These are phyloP conservation scores for Diplodia mutila DNA, from an alignment of 2,329 filamentous ascomycete genomes.

Conservation along the genomic window DNA sequence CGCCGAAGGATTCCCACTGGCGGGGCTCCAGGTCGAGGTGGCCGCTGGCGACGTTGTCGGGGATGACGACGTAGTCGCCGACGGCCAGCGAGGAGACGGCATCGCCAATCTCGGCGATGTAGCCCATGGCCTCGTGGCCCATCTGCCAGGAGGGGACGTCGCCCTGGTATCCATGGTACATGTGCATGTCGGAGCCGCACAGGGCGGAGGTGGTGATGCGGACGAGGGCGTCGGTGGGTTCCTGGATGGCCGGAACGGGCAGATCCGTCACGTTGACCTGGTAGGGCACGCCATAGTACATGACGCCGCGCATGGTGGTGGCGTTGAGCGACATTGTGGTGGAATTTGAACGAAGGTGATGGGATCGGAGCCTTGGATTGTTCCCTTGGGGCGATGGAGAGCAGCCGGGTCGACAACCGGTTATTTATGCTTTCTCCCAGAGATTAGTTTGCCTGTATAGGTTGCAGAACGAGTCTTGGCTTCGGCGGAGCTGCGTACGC, in stretches of 20 bases:
- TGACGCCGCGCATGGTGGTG: not conserved
- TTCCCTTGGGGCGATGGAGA: too few relatives aligned
- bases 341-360: too few relatives aligned
- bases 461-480: too few relatives aligned
- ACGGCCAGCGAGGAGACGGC: slow-evolving; percentile 19
- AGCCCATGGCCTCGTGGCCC: slow-evolving; percentile 29
- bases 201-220: slow-evolving; percentile 41
- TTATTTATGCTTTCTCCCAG: too few relatives aligned
- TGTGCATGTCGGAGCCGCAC: slow-evolving; percentile 45
- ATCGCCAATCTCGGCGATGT: slow-evolving; percentile 27
- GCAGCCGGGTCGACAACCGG: too few relatives aligned
- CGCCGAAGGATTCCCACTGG: not conserved
- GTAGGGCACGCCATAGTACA: slow-evolving; percentile 8
- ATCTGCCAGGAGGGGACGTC: not conserved
- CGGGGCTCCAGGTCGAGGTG: slow-evolving; percentile 16
- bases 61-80: slow-evolving; percentile 29
- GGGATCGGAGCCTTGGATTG: too few relatives aligned
- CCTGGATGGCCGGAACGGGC: slow-evolving; percentile 9
- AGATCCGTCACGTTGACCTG: slow-evolving; percentile 18
- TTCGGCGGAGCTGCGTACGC: too few relatives aligned
- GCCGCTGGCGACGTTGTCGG: slow-evolving; percentile 23
- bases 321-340: too few relatives aligned
- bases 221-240: slow-evolving; percentile 42
- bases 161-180: slow-evolving; percentile 33
- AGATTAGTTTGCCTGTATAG: too few relatives aligned